Conservation (phyloP, 176 grass and related monocot genomes). For the Stipa capillata region DNA sequence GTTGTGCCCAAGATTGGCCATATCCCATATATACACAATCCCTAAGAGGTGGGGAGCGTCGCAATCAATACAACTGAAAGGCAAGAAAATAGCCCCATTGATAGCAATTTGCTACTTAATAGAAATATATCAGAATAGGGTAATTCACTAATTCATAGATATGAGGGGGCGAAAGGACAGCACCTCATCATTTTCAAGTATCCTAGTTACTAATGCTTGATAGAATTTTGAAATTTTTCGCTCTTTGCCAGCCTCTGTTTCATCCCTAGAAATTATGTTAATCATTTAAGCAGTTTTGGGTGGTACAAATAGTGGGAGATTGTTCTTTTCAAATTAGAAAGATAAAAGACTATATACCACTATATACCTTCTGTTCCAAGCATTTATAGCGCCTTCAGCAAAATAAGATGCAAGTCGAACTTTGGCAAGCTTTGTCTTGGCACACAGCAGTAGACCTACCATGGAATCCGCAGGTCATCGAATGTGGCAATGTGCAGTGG, state of each 20-base stretch:
- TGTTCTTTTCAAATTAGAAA: neutral
- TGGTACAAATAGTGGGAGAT: neutral
- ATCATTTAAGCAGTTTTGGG: neutral
- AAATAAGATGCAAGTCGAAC: slow-evolving; percentile 77
- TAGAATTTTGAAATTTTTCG: slow-evolving; percentile 91
- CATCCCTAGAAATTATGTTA: slow-evolving; percentile 42
- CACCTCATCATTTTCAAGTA: slow-evolving; percentile 79
- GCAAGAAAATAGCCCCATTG: neutral
- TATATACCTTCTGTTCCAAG: slow-evolving; percentile 40
- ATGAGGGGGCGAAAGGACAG: neutral
- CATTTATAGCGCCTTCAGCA: slow-evolving; percentile 54
- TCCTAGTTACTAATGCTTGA: slow-evolving; percentile 63
- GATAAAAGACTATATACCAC: no score
- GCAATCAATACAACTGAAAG: neutral
- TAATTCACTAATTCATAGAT: neutral
- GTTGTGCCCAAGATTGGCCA: neutral
- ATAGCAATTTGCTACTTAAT: neutral
- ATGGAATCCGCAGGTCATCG: neutral
- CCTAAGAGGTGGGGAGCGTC: neutral
- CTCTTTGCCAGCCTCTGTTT: slow-evolving; percentile 32
- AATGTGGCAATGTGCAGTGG: neutral
- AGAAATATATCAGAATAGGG: neutral
- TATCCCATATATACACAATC: neutral
- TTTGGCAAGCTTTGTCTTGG: slow-evolving; percentile 92
- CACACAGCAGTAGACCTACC: slow-evolving; percentile 82